Evolutionary conservation across 305 asterid genomes (phyloP).

Genomic region (Solanum hybrid): DNA sequence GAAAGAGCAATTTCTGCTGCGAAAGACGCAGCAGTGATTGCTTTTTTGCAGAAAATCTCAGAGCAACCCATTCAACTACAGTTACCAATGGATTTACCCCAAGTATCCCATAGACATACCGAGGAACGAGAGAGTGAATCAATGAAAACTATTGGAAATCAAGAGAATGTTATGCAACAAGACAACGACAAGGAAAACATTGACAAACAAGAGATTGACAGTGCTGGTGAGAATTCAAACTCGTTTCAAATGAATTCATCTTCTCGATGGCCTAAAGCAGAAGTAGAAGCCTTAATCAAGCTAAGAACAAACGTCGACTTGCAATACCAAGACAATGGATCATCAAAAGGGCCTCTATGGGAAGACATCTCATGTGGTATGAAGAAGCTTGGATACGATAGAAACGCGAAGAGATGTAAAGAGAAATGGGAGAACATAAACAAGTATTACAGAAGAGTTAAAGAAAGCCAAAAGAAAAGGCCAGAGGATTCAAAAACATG

Average conservation of each 20-base stretch:
- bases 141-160: constrained; percentile 15
- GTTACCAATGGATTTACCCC: constrained; percentile 26
- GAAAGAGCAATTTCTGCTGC: constrained; percentile 51
- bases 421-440: constrained; percentile 95
- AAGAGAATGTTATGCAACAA: constrained; percentile 20
- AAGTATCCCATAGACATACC: constrained; percentile 20
- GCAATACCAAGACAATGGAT: constrained; percentile 50
- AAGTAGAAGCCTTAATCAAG: constrained; percentile 58
- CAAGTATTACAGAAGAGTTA: constrained; percentile 71
- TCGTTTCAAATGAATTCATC: constrained; percentile 33
- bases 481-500: constrained; percentile 68
- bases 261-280: constrained; percentile 81
- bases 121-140: constrained; percentile 7
- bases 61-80: constrained; percentile 34
- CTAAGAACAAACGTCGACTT: constrained; percentile 50
- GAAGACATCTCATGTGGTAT: constrained; percentile 61
- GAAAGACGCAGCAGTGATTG: constrained; percentile 59
- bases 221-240: constrained; percentile 33
- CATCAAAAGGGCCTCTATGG: constrained; percentile 68
- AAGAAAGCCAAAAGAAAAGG: constrained; percentile 60
- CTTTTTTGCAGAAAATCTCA: constrained; percentile 52
- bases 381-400: constrained; percentile 61
- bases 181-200: constrained; percentile 10
- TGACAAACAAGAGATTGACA: constrained; percentile 6
- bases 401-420: constrained; percentile 74